Conservation (phyloP, 192 early-diverging fungal species). For the Podila horticola region DNA sequence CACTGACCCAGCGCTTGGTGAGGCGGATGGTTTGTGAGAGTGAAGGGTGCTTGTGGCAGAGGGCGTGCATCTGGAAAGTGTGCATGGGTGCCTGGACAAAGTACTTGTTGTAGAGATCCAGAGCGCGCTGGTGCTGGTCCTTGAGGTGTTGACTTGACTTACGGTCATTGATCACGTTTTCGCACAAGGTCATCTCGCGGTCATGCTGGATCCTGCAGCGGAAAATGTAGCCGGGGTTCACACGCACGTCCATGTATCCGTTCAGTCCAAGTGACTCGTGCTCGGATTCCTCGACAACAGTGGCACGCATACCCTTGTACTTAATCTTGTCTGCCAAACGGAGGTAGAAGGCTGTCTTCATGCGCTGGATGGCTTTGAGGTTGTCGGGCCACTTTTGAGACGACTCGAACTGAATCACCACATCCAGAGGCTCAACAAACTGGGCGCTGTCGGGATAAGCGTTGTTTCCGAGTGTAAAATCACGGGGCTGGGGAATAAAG, state of each 20-base stretch:
- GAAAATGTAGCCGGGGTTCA: conserved; percentile 79
- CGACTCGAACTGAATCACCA: conserved; percentile 84
- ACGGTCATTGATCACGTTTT: conserved; percentile 61
- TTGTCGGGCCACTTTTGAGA: conserved; percentile 93
- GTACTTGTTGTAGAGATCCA: conserved; percentile 57
- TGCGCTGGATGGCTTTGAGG: conserved; percentile 84
- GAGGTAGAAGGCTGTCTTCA: conserved; percentile 90
- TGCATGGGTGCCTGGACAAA: conserved; percentile 65
- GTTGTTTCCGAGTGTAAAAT: conserved; percentile 43
- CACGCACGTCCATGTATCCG: conserved; percentile 77
- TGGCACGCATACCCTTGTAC: conserved; percentile 55
- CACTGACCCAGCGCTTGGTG: conserved; percentile 89
- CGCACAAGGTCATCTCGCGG: conserved; percentile 72
- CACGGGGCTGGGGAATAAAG: conserved; percentile 76
- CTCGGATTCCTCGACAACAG: conserved; percentile 60
- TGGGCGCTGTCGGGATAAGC: conserved; percentile 56
- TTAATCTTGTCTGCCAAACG: conserved; percentile 73
- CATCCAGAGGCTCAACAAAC: conserved; percentile 78
- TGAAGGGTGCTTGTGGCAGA: conserved; percentile 80
- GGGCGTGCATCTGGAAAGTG: conserved; percentile 73
- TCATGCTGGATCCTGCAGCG: conserved; percentile 81
- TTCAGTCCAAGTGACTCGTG: conserved; percentile 58
- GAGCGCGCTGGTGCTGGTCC: conserved; percentile 58
- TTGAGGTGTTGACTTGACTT: conserved; percentile 56
- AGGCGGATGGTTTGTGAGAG: conserved; percentile 85